Conservation (phyloP, 2,329 filamentous ascomycete genomes). For the Graphiopsis chlorocephala region DNA sequence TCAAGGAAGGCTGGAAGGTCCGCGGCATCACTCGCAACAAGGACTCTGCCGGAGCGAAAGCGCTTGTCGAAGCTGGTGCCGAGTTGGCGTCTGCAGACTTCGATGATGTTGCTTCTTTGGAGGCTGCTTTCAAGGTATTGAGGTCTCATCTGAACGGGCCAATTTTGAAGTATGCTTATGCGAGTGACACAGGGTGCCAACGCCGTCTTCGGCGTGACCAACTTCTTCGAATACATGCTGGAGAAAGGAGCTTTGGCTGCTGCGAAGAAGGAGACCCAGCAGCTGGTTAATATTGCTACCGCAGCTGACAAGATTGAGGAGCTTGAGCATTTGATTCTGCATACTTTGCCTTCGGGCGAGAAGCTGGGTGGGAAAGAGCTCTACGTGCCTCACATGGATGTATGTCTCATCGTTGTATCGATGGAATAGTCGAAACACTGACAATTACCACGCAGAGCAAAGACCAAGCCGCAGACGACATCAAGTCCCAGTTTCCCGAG, state of each 20-base stretch:
- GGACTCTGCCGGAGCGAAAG: slow-evolving; percentile 23
- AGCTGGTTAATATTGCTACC: slow-evolving; percentile 20
- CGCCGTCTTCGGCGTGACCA: slow-evolving; percentile 23
- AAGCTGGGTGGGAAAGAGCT: slow-evolving; percentile 15
- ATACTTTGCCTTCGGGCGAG: slow-evolving; percentile 17
- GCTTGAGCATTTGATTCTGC: slow-evolving; percentile 21
- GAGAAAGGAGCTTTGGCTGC: slow-evolving; percentile 15
- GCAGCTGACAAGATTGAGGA: slow-evolving; percentile 16
- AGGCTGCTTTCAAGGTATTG: slow-evolving; percentile 18
- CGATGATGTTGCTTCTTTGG: slow-evolving; percentile 20
- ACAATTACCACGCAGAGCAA: slow-evolving; percentile 17
- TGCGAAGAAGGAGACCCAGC: slow-evolving; percentile 19
- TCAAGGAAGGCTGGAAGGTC: slow-evolving; percentile 26
- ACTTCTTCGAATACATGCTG: slow-evolving; percentile 22
- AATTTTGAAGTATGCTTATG: neutral
- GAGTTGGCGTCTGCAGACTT: slow-evolving; percentile 22
- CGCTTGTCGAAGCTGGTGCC: slow-evolving; percentile 20
- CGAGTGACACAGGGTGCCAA: slow-evolving; percentile 14
- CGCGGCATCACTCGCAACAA: slow-evolving; percentile 29
- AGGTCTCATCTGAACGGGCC: neutral
- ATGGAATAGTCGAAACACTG: neutral
- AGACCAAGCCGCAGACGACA: slow-evolving; percentile 22
- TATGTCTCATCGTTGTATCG: neutral
- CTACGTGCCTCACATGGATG: slow-evolving; percentile 12
- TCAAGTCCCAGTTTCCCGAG: slow-evolving; percentile 17